Conservation (phyloP, 176 grass and related monocot genomes). For the Zoysia pacifica region DNA sequence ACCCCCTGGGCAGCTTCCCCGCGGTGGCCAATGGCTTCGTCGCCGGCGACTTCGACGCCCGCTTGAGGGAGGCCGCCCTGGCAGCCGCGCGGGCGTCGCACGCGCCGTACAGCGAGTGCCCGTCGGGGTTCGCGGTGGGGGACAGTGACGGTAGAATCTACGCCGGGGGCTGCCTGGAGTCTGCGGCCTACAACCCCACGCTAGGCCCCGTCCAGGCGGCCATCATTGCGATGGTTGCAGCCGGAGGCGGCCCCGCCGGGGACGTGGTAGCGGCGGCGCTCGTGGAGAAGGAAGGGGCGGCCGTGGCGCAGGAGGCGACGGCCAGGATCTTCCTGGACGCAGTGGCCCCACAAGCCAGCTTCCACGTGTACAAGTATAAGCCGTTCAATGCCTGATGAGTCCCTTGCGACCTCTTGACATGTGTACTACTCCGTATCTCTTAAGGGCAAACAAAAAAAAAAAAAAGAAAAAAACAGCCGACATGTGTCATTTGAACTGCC, state of each 20-base stretch:
- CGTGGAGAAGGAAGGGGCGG: constrained; percentile 66
- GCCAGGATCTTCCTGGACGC: constrained; percentile 74
- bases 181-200: constrained; percentile 89
- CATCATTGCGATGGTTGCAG: constrained; percentile 65
- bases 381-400: constrained; percentile 54
- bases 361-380: constrained; percentile 75
- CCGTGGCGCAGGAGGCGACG: constrained; percentile 75
- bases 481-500: too few species aligned
- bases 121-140: constrained; percentile 81
- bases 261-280: constrained; percentile 69
- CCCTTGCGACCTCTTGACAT: not conserved
- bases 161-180: constrained; percentile 69
- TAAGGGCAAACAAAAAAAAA: too few species aligned
- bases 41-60: constrained; percentile 16
- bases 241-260: constrained; percentile 28
- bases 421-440: too few species aligned
- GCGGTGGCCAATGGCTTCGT: constrained; percentile 41
- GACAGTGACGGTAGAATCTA: constrained; percentile 65
- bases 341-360: constrained; percentile 63
- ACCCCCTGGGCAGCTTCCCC: constrained; percentile 47
- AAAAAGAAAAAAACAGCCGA: too few species aligned
- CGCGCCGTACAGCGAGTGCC: constrained; percentile 77
- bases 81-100: constrained; percentile 69
- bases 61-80: constrained; percentile 58
- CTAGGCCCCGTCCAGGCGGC: constrained; percentile 87